A percentile compares a stretch with the other conserved stretches of the same genome.
Evolutionary conservation across 805 yeast species (phyloP).

Genomic region (Kluyveromyces lactis): DNA sequence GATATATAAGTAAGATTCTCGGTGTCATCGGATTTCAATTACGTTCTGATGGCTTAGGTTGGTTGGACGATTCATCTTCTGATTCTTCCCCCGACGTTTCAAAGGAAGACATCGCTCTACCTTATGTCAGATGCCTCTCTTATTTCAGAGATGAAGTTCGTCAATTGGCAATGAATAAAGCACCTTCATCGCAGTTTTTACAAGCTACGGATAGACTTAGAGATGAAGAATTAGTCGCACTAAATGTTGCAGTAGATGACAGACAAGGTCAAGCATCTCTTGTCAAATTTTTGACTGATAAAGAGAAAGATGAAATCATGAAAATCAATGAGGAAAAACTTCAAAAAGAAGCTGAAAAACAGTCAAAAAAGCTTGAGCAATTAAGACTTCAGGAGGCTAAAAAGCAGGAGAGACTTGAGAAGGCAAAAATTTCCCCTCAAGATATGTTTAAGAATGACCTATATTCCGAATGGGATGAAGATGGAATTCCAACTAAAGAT

Average conservation of each 20-base stretch:
- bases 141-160: conserved; percentile 79
- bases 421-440: conserved; percentile 59
- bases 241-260: conserved; percentile 86
- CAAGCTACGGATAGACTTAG: conserved; percentile 70
- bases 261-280: conserved; percentile 75
- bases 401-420: conserved; percentile 53
- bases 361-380: conserved; percentile 51
- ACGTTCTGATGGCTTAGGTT: conserved; percentile 68
- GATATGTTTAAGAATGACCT: conserved; percentile 62
- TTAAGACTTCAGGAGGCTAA: conserved; percentile 49
- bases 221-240: conserved; percentile 55
- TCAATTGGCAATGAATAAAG: conserved; percentile 55
- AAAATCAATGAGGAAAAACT: conserved; percentile 49
- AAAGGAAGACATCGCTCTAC: conserved; percentile 64
- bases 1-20: conserved; percentile 65
- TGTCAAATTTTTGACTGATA: conserved; percentile 65
- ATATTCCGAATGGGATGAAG: conserved; percentile 74
- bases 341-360: conserved; percentile 44
- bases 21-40: conserved; percentile 67
- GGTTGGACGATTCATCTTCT: conserved; percentile 43
- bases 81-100: neutral
- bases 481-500: conserved; percentile 75
- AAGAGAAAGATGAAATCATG: conserved; percentile 60
- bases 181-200: conserved; percentile 44
- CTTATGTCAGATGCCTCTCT: conserved; percentile 72